A percentile compares a stretch with the other conserved stretches of the same genome.
These are phyloP conservation scores for Aspergillus ochraceus DNA, from an alignment of 2,329 filamentous ascomycete genomes.

Conservation along the genomic window DNA sequence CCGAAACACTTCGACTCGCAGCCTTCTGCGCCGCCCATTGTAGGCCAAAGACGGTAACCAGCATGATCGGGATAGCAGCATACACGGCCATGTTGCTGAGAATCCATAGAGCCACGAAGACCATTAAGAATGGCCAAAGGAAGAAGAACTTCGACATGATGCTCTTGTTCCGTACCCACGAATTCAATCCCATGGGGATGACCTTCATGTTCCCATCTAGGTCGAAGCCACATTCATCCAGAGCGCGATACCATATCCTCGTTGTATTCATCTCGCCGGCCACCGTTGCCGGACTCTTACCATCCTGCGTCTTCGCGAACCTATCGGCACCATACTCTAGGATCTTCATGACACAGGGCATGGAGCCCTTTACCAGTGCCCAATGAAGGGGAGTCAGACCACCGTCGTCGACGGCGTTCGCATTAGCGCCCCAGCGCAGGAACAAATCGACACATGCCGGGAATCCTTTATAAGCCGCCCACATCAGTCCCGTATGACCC, in stretches of 20 bases:
- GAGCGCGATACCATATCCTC: conserved; percentile 76
- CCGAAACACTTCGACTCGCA: conserved; percentile 76
- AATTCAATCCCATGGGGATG: conserved; percentile 71
- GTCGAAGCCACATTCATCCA: conserved; percentile 82
- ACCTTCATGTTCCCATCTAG: conserved; percentile 70
- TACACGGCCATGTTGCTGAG: conserved; percentile 73
- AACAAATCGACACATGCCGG: conserved; percentile 90
- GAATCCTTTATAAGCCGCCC: conserved; percentile 97
- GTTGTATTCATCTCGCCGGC: conserved; percentile 88
- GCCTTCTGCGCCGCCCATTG: conserved; percentile 77
- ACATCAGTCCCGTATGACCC: conserved; percentile 95
- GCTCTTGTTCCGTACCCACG: conserved; percentile 70
- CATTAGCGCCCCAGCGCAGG: conserved; percentile 90
- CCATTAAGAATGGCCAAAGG: conserved; percentile 77
- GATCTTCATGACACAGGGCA: conserved; percentile 86
- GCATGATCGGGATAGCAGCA: conserved; percentile 69
- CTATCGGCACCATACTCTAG: conserved; percentile 94
- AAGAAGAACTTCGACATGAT: conserved; percentile 88
- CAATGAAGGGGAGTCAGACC: conserved; percentile 95
- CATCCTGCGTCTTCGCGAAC: conserved; percentile 83
- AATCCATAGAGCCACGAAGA: conserved; percentile 70
- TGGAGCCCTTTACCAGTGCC: conserved; percentile 91
- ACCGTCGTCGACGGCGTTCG: conserved; percentile 85
- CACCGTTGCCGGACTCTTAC: conserved; percentile 84
- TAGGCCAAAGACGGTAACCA: conserved; percentile 64